These are phyloP conservation scores for Solanum chacoense DNA, from an alignment of 305 asterid species.

Conservation along the genomic window DNA sequence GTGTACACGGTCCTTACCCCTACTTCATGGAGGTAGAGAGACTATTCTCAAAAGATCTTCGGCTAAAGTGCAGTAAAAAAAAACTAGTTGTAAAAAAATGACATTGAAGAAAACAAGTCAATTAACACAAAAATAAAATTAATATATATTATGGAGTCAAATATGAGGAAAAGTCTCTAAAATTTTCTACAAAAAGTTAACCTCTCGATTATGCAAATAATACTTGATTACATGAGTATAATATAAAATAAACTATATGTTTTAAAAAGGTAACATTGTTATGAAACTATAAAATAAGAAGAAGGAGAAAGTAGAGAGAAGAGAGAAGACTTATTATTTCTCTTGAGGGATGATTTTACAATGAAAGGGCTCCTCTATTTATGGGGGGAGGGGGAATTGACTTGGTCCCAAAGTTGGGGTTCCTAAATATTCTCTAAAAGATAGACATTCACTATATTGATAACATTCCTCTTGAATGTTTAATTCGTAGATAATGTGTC, in stretches of 20 bases:
- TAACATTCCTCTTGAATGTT: neutral
- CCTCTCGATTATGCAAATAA: neutral
- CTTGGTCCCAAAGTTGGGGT: neutral
- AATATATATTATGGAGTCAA: neutral
- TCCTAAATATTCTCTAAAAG: neutral
- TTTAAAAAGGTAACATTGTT: neutral
- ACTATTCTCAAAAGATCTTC: neutral
- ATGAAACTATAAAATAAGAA: neutral
- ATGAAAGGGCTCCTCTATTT: neutral
- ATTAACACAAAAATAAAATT: neutral
- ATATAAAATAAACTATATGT: neutral
- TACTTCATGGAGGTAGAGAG: neutral
- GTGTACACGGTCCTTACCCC: neutral
- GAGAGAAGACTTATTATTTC: neutral
- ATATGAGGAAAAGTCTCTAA: neutral
- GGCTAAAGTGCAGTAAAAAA: neutral
- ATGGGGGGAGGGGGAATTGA: neutral
- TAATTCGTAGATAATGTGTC: neutral
- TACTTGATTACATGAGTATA: neutral
- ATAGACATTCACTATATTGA: neutral
- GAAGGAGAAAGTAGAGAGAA: neutral
- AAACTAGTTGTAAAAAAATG: neutral
- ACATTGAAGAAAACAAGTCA: neutral
- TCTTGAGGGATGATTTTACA: neutral
- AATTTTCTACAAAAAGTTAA: neutral